A percentile compares a stretch with the other conserved stretches of the same genome.
Evolutionary conservation across 495 filamentous ascomycete species (phyloP).

Genomic region (Penicillium pancosmium): DNA sequence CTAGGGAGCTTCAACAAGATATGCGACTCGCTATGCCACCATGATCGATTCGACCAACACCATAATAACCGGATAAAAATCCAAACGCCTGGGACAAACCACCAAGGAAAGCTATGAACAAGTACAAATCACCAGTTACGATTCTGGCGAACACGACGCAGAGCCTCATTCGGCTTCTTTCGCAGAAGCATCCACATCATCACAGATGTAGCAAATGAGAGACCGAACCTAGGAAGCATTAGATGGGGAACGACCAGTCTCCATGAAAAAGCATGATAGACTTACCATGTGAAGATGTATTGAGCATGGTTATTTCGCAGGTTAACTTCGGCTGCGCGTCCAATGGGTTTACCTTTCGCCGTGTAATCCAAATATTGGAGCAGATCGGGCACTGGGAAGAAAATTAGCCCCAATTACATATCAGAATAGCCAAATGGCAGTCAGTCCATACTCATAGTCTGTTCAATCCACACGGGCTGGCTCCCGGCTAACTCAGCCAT

Average conservation of each 20-base stretch:
- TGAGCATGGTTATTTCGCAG: conserved; percentile 95
- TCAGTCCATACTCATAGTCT: conserved; percentile 77
- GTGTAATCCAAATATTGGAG: conserved; percentile 69
- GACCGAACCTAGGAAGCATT: conserved; percentile 71
- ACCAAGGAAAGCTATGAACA: conserved; percentile 11
- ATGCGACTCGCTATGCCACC: conserved; percentile 70
- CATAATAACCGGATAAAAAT: conserved; percentile 22
- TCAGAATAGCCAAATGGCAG: background rate
- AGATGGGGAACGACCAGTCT: conserved; percentile 11
- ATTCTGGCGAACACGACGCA: conserved; percentile 77
- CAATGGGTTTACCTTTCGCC: conserved; percentile 86
- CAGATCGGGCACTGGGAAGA: conserved; percentile 69
- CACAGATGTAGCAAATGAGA: conserved; percentile 81
- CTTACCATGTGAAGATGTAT: conserved; percentile 98
- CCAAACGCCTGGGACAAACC: conserved; percentile 25
- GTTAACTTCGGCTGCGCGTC: conserved; percentile 87
- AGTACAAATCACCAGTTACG: conserved; percentile 67
- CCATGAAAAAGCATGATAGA: conserved; percentile 6
- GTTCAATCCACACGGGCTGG: conserved; percentile 92
- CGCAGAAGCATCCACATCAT: conserved; percentile 95
- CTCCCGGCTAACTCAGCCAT: conserved; percentile 88
- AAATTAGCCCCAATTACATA: conserved; percentile 22
- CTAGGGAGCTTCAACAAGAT: conserved; percentile 80
- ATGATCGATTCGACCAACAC: conserved; percentile 30
- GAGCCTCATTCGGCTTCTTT: conserved; percentile 74